Conservation (phyloP, 805 yeast species). For the Saccharomyces cerevisiae region DNA sequence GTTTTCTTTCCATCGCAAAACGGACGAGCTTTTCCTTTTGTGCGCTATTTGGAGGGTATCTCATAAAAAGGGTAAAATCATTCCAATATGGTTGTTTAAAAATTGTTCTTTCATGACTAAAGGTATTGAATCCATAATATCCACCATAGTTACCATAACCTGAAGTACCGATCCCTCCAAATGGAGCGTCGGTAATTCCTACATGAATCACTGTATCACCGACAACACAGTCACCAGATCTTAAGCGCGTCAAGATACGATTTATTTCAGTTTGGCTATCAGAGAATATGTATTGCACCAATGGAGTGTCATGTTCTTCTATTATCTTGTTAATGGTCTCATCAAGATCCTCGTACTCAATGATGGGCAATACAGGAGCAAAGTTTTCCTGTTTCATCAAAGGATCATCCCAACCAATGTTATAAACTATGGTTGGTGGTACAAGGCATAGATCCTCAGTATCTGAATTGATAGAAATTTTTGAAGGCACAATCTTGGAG, state of each 20-base stretch:
- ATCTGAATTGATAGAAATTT: conserved; percentile 39
- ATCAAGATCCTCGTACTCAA: conserved; percentile 42
- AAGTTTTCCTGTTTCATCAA: conserved; percentile 72
- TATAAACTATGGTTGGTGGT: conserved; percentile 65
- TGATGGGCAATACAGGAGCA: conserved; percentile 77
- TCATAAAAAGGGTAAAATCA: conserved; percentile 48
- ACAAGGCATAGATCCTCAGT: conserved; percentile 38
- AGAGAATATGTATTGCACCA: conserved; percentile 69
- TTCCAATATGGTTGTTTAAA: conserved; percentile 57
- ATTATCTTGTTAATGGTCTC: conserved; percentile 39
- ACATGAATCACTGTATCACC: conserved; percentile 71
- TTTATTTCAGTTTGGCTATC: conserved; percentile 40
- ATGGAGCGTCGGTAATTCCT: conserved; percentile 62
- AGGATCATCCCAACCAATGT: conserved; percentile 57
- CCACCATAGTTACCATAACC: conserved; percentile 87
- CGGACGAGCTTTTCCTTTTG: conserved; percentile 28
- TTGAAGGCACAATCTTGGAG: conserved; percentile 8
- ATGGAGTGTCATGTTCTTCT: conserved; percentile 58
- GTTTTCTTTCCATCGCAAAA: conserved; percentile 25
- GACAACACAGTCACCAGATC: conserved; percentile 65
- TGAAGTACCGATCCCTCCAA: conserved; percentile 84
- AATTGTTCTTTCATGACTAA: conserved; percentile 66
- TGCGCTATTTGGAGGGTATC: conserved; percentile 56
- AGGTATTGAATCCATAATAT: conserved; percentile 54
- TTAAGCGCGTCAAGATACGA: conserved; percentile 41